Evolutionary conservation across 1,284 basidiomycete genomes (phyloP), one percentile per base, ranked within the genome.

Genomic region (Pseudozyma flocculosa): DNA sequence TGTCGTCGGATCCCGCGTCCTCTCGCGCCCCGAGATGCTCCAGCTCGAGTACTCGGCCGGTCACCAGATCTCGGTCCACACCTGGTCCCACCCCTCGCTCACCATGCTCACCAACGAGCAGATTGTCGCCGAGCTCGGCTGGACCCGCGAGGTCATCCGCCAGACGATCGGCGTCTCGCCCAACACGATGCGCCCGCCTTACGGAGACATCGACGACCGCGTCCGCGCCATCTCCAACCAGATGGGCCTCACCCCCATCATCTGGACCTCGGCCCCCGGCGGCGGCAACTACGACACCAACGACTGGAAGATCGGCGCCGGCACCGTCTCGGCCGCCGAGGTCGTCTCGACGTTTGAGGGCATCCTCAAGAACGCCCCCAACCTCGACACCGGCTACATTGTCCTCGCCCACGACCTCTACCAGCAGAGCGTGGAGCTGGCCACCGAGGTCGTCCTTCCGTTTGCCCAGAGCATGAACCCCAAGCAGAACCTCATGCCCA

Each of bases 301-400:
- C 48, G 70, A 76, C 60, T 76, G 73, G 73, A 45, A 64, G 21
- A 70, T 75, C 42, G 64, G 63, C 43, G 64, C 56, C 24, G 75
- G 75, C 52, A 49, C 48, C 11, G 66, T 70, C 21, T 67, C 70
- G 14, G 61, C 73, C 36, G 62, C 57, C 29, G 43, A 61, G 48
- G 63, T 66, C 21, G 63, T 58, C 38, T 54, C 54, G 41, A 73
- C 51, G 39, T 68, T 76, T 45, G 54, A 70, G 44, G 37, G 49
- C 54, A 73, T 72, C 50, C 60, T 77, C 49, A 50, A 56, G 39
- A 62, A 72, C 38, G 48, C 61, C 34, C 63, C 47, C 37, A 43
- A 47, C 24, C 64, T 82, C 55, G 78, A 86, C 88, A 93, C 79
- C 91, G 89, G 89, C 39, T 94, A 94, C 82, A 87, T 92, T 74